Conservation (phyloP, 1,284 basidiomycete genomes). For the Cryptococcus sp. region DNA sequence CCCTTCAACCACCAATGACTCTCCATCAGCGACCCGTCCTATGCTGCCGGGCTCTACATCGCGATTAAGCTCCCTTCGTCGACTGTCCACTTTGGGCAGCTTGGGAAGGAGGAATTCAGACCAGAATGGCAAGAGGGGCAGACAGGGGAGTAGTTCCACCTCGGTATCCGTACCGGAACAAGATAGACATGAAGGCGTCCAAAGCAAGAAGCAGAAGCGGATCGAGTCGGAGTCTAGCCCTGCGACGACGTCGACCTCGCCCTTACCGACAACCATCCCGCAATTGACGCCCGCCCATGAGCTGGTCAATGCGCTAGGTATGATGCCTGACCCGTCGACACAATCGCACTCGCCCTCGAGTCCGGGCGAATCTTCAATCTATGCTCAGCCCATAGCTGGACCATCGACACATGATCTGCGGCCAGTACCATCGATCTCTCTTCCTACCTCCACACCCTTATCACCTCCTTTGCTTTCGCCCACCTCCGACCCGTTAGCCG, state of each 20-base stretch:
- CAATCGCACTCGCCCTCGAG: background rate
- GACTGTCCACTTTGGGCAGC: slow-evolving; percentile 19
- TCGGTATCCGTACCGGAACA: background rate
- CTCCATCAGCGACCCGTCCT: slow-evolving; percentile 1
- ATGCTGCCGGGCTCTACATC: background rate
- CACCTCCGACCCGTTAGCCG: slow-evolving; percentile 31
- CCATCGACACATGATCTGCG: slow-evolving; percentile 1
- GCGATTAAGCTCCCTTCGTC: slow-evolving; percentile 11
- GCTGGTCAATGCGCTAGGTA: no score
- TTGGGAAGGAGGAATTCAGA: background rate
- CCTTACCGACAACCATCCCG: no score
- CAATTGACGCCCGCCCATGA: no score
- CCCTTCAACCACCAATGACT: slow-evolving; percentile 13
- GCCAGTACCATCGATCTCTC: slow-evolving; percentile 3
- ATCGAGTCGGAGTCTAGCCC: no score
- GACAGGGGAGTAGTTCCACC: slow-evolving; percentile 12
- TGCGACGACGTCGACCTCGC: no score
- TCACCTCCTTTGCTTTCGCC: slow-evolving; percentile 10
- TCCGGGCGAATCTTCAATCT: background rate
- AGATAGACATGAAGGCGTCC: background rate
- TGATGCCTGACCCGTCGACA: no score
- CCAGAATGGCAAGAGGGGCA: slow-evolving; percentile 8
- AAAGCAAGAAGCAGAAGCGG: slow-evolving; percentile 8
- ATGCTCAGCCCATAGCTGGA: slow-evolving; percentile 1
- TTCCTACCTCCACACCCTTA: background rate